These are phyloP conservation scores for Aspergillus vadensis DNA, from an alignment of 2,329 filamentous ascomycete species.

Conservation along the genomic window DNA sequence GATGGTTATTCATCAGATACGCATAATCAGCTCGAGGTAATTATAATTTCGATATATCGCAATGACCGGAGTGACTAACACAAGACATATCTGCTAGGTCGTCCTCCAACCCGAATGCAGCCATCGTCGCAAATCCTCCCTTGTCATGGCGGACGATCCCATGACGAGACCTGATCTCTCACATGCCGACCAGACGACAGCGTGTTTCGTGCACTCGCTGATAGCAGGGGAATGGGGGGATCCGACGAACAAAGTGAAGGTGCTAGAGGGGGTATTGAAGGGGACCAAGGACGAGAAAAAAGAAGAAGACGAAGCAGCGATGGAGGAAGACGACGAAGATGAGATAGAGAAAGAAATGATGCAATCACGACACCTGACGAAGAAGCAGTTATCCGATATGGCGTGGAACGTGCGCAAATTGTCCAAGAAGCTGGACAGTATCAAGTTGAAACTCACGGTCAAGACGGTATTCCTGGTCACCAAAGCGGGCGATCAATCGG, in stretches of 20 bases:
- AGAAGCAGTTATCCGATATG: conserved; percentile 95
- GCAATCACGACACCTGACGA: conserved; percentile 79
- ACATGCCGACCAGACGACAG: conserved; percentile 46
- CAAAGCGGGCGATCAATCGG: conserved; percentile 82
- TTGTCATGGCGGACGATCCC: conserved; percentile 50
- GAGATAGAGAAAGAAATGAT: conserved; percentile 40
- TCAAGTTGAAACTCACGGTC: conserved; percentile 79
- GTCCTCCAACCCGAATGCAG: conserved; percentile 56
- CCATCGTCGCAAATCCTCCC: conserved; percentile 62
- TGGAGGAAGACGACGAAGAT: conserved; percentile 22
- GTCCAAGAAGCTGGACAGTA: conserved; percentile 79
- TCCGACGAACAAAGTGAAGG: conserved; percentile 10
- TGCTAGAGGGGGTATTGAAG: conserved; percentile 3
- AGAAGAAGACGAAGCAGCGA: conserved; percentile 18
- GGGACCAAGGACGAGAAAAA: conserved; percentile 13
- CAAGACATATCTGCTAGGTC: conserved; percentile 46
- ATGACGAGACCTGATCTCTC: conserved; percentile 41
- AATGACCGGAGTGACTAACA: neutral
- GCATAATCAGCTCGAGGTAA: conserved; percentile 41
- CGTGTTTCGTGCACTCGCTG: conserved; percentile 64
- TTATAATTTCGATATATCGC: neutral
- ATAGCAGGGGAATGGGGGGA: conserved; percentile 46
- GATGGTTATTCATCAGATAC: conserved; percentile 34
- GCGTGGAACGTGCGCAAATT: conserved; percentile 92
- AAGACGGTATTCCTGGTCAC: conserved; percentile 83